Base-by-base conservation (phyloP, 2,329 filamentous ascomycete species). In the Diaporthe sp. region DNA sequence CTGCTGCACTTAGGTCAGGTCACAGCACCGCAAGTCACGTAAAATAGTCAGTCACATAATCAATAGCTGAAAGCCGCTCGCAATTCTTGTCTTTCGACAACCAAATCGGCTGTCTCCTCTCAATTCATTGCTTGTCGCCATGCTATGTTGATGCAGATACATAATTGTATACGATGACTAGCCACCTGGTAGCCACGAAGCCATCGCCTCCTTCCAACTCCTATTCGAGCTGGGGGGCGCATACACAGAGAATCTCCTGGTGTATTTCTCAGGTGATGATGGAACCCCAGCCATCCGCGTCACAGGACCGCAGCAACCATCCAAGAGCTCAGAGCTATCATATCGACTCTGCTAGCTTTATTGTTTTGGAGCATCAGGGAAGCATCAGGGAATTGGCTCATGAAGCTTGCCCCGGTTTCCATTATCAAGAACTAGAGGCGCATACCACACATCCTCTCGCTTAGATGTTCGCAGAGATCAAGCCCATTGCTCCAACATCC, bases 131-230 rank as follows among this genome's bases (percentile, higher is more conserved):
- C 71, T 65, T 55, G 49, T 73, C 47, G 71, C 71, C 55, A 73
- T 73, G 71, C 71, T 63, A 65, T 34, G 71, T 73, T 65, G 47
- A 63, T 42, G 49, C 71, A 55, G 60, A 25, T 73, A 73, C 71
- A 73, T 65, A 57, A 61, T 37, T 53, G 58, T 73, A 55, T 73
- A 31, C 20, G 58, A 44, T 37, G 58, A 37, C 47, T 51, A 55
- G 47, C 68, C 68, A 47, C 37, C 68, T 34, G 25, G 68, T 25
- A 25, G 55, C 53, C 28, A 25, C 44, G 58, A 65, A 55, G 28
- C 60, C 71, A 25, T 57, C 58, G 12, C 47, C 31, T 37, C 31
- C 49, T 53, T n/a, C 31, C 37, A 15, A 42, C 17, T 49, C 31
- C 22, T 3, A 42, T 34, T 55, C 51, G 10, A 55, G 65, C 44